Percentiles rank a stretch among this genome's conserved stretches.
phyloP scores from a whole-genome alignment of 768 basidiomycete species.

The Lactarius indigo region DNA sequence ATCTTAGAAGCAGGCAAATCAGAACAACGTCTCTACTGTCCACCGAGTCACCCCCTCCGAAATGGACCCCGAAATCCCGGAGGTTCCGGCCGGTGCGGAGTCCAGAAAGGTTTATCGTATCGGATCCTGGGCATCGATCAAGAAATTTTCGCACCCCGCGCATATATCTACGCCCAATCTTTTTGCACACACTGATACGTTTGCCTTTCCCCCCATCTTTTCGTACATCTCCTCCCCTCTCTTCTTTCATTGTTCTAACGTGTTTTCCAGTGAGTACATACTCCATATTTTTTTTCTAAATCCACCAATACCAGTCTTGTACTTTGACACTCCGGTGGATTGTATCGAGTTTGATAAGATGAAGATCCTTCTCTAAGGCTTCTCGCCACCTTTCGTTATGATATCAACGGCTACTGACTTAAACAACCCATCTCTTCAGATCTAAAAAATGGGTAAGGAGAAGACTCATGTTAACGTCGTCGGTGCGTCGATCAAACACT shows the following conservation, averaged over 20 bases:
- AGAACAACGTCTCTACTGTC: not conserved
- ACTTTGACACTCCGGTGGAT: constrained; percentile 19
- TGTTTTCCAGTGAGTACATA: constrained; percentile 40
- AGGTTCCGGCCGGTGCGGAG: constrained; percentile 18
- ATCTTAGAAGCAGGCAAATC: not conserved
- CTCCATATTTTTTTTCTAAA: constrained; percentile 11
- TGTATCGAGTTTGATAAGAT: constrained; percentile 20
- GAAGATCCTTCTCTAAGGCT: constrained; percentile 7
- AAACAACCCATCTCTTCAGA: constrained; percentile 33
- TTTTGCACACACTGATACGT: constrained; percentile 27
- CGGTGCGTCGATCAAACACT: constrained; percentile 51
- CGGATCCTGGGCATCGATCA: constrained; percentile 26
- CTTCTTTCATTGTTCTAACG: constrained; percentile 40
- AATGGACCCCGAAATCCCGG: constrained; percentile 2
- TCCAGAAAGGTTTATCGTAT: constrained; percentile 24
- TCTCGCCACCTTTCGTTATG: not conserved
- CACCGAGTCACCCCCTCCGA: not conserved
- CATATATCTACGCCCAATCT: constrained; percentile 34
- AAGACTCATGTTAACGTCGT: constrained; percentile 97
- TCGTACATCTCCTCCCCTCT: constrained; percentile 46
- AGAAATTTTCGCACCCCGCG: constrained; percentile 28
- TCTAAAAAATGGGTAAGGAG: constrained; percentile 91
- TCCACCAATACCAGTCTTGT: constrained; percentile 1
- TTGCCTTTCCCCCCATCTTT: constrained; percentile 38
- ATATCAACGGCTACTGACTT: constrained; percentile 16